Evolutionary conservation across 2,329 filamentous ascomycete species (phyloP).

Genomic region (Torrubiellomyces zombiae): DNA sequence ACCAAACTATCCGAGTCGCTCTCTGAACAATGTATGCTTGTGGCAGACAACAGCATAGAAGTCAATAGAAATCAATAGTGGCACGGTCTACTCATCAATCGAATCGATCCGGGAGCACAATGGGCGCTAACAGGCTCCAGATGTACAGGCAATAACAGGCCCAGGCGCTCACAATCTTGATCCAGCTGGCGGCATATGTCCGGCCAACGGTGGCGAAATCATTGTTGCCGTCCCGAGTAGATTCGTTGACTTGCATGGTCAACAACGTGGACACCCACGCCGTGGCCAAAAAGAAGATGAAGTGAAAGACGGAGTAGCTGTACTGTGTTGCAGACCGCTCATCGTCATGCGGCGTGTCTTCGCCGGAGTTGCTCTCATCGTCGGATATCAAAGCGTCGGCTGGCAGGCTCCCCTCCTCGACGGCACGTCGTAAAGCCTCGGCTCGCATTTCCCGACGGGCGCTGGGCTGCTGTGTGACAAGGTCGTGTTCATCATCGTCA

Average conservation of each 20-base stretch:
- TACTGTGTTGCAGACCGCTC: conserved; percentile 85
- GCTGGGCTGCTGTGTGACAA: conserved; percentile 72
- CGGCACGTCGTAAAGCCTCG: conserved; percentile 76
- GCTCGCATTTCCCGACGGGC: conserved; percentile 80
- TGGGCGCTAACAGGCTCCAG: conserved; percentile 82
- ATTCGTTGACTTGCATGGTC: conserved; percentile 53
- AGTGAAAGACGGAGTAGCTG: conserved; percentile 88
- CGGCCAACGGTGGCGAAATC: conserved; percentile 86
- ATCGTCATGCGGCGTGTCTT: conserved; percentile 59
- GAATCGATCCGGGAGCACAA: conserved; percentile 74
- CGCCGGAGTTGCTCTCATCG: conserved; percentile 47
- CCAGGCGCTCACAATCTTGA: conserved; percentile 97
- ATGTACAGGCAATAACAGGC: conserved; percentile 87
- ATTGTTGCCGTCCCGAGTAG: conserved; percentile 39
- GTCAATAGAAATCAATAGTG: too few relatives aligned
- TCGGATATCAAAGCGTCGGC: conserved; percentile 74
- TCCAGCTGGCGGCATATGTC: conserved; percentile 96
- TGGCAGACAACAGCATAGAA: neutral
- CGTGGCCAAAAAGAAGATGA: conserved; percentile 94
- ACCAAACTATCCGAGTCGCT: neutral
- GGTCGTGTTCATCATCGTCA: conserved; percentile 68
- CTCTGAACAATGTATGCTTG: conserved; percentile 1
- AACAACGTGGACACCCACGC: conserved; percentile 90
- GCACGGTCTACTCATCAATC: too few relatives aligned
- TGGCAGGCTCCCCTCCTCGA: conserved; percentile 82